Evolutionary conservation across 192 early-diverging fungal genomes (phyloP), one percentile per base, ranked within the genome.

Genomic region (Backusella sp.): DNA sequence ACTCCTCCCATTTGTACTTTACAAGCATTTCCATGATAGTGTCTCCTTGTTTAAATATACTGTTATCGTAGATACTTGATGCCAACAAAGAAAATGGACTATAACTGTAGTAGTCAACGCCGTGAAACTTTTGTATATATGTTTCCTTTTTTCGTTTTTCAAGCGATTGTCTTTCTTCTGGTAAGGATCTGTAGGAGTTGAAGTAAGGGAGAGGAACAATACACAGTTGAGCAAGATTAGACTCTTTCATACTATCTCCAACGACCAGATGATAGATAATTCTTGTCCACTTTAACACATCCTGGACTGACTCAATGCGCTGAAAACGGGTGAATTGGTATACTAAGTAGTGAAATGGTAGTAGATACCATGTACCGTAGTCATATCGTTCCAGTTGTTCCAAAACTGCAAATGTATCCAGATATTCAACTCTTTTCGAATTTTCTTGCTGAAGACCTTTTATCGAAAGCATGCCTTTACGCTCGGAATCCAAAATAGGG

Each of bases 1-100:
- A 74, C 26, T 1, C n/a, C 15, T 44, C 23, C 73, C 73, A 74
- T 49, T 74, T 74, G 17, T 74, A 74, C 1, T 42, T 23, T 14
- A 74, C 28, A 37, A 67, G 2, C 39, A 65, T 39, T 49, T 66
- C 73, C 36, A 74, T 66, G 8, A 74, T 39, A 19, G 73, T 62
- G 17, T 74, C 73, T 11, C 65, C 73, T 11, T 70, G 70, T 19
- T 41, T 21, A 44, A 71, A 71, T 21, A 71, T 71, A 15, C 42
- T 17, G 1, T 71, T 71, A 5, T 46, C 5, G 6, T 46, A 15
- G 30, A 7, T 26, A 71, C 41, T 71, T 44, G 70, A 71, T 7
- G 70, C 41, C 3, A 71, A 23, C 0, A 28, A 23, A 30, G 41
- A 28, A 49, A 71, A 69, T 41, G 12, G 35, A 36, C 35, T 69